Evolutionary conservation across 352 stramenopile genomes (phyloP), one percentile per base, ranked within the genome.

Genomic region (Pythium volutum): DNA sequence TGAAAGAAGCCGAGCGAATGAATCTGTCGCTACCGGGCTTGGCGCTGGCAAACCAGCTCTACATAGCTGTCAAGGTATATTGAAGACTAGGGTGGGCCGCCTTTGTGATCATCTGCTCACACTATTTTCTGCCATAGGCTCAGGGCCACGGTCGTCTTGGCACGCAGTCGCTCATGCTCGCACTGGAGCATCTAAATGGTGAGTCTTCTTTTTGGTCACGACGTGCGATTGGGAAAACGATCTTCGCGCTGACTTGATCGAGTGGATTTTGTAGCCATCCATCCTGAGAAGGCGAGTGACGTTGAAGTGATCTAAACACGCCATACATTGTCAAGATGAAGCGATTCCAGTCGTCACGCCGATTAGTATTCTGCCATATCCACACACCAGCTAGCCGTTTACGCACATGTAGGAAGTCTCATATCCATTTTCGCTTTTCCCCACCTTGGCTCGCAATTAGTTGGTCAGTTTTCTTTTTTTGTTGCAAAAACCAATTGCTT

Each of bases 131-230:
- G 67, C 14, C 31, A 36, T 65, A 94, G 79, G 84, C 84, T 9
- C 84, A 95, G 74, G 84, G 82, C 9, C 83, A 95, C 26, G 88
- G 85, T 0, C 74, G 82, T 6, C 66, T 90, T 23, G 88, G 88
- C 45, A 96, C 84, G 5, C 88, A 96, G 64, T 77, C 88, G 14
- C 76, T 97, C 26, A 93, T 95, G 76, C 72, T 95, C 42, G 88
- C 87, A 26, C 66, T 97, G 46, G 88, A 97, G 65, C 80, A 89
- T 56, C 62, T 97, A 50, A 97, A 97, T 70, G 83, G 81, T 89
- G 50, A 38, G 65, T 60, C 15, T 1, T 36, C 31, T 36, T 11
- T 36, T 36, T 36, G 31, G 31, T 36, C 29, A 4, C 31, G 31
- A 36, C 31, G n/a, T 36, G 31, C 22, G 23, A 27, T 18, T 36